Percentiles rank a stretch among this genome's conserved stretches.
phyloP scores from a whole-genome alignment of 2,329 filamentous ascomycete species.

The Hyphodiscus sp. region DNA sequence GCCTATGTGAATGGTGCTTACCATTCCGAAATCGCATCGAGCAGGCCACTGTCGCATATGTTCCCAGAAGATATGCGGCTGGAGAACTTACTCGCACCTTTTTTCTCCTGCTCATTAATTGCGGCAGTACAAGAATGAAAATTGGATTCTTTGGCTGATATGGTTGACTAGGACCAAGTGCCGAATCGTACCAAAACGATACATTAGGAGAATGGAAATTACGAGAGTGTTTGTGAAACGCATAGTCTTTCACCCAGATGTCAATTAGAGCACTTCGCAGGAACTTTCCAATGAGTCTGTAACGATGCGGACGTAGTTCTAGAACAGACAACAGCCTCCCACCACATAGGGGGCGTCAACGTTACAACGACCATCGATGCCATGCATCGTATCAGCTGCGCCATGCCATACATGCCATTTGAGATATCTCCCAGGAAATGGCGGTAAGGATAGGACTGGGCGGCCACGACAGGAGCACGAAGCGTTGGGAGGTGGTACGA shows the following conservation, averaged over 20 bases:
- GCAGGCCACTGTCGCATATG: no score
- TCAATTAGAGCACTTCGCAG: no score
- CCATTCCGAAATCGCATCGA: no score
- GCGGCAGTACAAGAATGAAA: background rate
- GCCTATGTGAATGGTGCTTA: no score
- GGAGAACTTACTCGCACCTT: background rate
- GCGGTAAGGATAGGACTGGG: background rate
- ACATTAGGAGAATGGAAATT: background rate
- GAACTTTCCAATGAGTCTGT: no score
- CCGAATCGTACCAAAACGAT: background rate
- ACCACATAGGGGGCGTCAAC: background rate
- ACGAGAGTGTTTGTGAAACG: no score
- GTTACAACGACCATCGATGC: conserved; percentile 2
- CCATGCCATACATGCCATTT: background rate
- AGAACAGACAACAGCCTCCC: background rate
- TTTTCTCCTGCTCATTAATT: background rate
- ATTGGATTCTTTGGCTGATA: background rate
- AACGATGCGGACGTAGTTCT: no score
- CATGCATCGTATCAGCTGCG: background rate
- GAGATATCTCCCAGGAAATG: background rate
- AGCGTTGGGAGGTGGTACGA: background rate
- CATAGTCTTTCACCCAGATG: no score
- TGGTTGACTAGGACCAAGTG: background rate
- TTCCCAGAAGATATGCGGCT: no score
- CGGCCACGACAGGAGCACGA: background rate